Conservation (phyloP, 768 basidiomycete species). For the Mycena crocata region DNA sequence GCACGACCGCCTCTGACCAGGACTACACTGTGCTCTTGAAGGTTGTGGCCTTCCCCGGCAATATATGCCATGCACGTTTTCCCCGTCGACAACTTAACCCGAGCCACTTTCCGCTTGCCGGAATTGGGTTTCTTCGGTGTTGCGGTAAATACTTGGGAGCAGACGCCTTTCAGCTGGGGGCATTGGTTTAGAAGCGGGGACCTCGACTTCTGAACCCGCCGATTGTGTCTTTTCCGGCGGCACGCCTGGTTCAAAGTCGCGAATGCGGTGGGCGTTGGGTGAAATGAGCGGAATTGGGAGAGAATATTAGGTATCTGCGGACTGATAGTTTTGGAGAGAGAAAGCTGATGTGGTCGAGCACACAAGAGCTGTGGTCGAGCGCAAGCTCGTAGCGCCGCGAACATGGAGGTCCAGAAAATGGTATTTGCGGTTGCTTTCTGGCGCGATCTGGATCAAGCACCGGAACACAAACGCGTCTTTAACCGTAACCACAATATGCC, state of each 20-base stretch:
- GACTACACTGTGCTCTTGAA: conserved; percentile 98
- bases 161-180: conserved; percentile 94
- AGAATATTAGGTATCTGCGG: conserved; percentile 23
- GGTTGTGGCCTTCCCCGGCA: conserved; percentile 96
- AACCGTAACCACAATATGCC: conserved; percentile 46
- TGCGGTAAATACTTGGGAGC: conserved; percentile 80
- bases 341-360: conserved; percentile 22
- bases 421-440: neutral
- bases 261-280: conserved; percentile 65
- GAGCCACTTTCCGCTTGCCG: conserved; percentile 95
- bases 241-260: conserved; percentile 89
- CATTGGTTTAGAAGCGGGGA: conserved; percentile 85
- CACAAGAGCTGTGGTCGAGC: too few relatives aligned
- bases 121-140: conserved; percentile 99
- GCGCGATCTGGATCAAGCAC: conserved; percentile 13
- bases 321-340: conserved; percentile 33
- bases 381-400: conserved; percentile 51
- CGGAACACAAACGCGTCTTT: conserved; percentile 18
- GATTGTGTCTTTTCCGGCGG: conserved; percentile 73
- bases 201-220: conserved; percentile 62
- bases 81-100: conserved; percentile 92
- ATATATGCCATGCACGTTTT: conserved; percentile 94
- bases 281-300: conserved; percentile 64
- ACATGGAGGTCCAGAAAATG: conserved; percentile 42
- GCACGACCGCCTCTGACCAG: conserved; percentile 94